These are phyloP conservation scores for Picea abies DNA, from an alignment of 83 land plant genomes.

Conservation along the genomic window DNA sequence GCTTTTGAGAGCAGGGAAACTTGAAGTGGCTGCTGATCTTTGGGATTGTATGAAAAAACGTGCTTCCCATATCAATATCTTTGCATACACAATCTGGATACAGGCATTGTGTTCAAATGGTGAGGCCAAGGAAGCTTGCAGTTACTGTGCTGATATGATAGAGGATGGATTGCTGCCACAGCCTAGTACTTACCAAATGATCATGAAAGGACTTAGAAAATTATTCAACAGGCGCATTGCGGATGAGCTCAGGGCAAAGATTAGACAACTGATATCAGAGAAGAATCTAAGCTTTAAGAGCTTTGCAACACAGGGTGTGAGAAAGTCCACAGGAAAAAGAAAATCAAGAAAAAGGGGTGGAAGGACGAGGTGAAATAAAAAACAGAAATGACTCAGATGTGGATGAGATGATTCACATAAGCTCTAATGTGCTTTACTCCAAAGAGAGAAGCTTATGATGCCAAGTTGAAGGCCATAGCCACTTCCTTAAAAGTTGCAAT, in stretches of 20 bases:
- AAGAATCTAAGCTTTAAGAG: conserved; percentile 55
- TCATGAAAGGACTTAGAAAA: conserved; percentile 65
- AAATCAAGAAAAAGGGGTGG: conserved; percentile 20
- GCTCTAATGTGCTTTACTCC: too few species aligned
- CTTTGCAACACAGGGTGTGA: conserved; percentile 52
- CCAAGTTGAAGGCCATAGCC: too few species aligned
- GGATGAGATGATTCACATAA: too few species aligned
- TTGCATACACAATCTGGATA: conserved; percentile 81
- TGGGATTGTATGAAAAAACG: conserved; percentile 54
- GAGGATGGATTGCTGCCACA: conserved; percentile 64
- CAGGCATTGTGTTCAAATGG: conserved; percentile 58
- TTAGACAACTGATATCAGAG: conserved; percentile 60
- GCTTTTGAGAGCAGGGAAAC: conserved; percentile 49
- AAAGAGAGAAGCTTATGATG: too few species aligned
- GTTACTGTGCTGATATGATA: conserved; percentile 65
- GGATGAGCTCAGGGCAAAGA: conserved; percentile 64
- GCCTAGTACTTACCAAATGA: conserved; percentile 69
- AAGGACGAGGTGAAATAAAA: too few species aligned
- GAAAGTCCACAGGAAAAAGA: conserved; percentile 25
- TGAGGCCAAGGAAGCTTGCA: conserved; percentile 67
- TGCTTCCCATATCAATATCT: conserved; percentile 57
- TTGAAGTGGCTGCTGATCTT: conserved; percentile 61
- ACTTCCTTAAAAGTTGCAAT: too few species aligned
- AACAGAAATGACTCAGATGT: too few species aligned
- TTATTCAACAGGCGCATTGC: conserved; percentile 57